These are phyloP conservation scores for Fonsecaea monophora DNA, from an alignment of 2,329 filamentous ascomycete genomes.

Conservation along the genomic window DNA sequence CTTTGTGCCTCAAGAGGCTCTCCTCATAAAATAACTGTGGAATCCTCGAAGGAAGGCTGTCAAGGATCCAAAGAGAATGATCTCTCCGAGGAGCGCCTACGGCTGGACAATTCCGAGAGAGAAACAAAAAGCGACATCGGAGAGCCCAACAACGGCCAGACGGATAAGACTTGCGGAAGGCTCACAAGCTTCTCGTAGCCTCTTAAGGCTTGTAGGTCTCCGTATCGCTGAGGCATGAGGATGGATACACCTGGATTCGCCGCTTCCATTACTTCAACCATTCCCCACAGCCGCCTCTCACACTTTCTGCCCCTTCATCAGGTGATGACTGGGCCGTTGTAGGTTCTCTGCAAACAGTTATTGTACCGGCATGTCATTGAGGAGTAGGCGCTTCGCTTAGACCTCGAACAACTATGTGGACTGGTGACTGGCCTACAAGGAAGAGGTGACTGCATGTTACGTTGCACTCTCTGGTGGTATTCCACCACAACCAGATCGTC, in stretches of 20 bases:
- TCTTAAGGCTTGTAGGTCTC: too few relatives aligned
- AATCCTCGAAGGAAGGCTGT: too few relatives aligned
- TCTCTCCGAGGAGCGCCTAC: background rate
- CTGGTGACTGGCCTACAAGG: background rate
- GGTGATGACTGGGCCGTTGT: background rate
- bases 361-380: background rate
- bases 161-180: too few relatives aligned
- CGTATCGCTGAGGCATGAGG: background rate
- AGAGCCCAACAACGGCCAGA: too few relatives aligned
- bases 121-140: background rate
- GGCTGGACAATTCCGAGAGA: background rate
- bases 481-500: background rate
- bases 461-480: conserved; percentile 11
- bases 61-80: background rate
- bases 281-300: background rate
- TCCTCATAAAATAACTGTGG: background rate
- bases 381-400: conserved; percentile 1
- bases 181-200: too few relatives aligned
- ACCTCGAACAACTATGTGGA: background rate
- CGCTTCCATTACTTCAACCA: background rate
- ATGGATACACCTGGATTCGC: background rate
- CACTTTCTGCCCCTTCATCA: background rate
- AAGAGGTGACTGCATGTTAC: conserved; percentile 14
- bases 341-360: background rate
- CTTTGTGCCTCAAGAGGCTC: background rate